Conservation (phyloP, 1,284 basidiomycete species). For the Entoloma clypeatum region DNA sequence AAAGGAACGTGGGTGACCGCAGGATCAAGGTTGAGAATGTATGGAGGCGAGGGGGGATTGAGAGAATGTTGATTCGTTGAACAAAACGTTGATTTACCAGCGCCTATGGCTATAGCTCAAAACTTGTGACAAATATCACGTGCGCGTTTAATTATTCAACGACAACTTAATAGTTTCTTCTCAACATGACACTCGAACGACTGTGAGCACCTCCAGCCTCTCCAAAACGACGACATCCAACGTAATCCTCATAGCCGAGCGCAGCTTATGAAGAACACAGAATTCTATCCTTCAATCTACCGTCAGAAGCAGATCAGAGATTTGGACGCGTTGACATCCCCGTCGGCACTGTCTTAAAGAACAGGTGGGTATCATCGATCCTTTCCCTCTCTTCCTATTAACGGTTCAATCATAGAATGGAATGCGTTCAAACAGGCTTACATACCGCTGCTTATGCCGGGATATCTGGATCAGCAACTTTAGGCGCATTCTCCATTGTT, state of each 20-base stretch:
- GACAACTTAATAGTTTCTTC: no score
- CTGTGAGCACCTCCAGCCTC: no score
- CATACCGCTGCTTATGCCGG: conserved; percentile 16
- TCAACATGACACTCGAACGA: no score
- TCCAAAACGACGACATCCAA: no score
- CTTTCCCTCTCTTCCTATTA: not conserved
- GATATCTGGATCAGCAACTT: conserved; percentile 17
- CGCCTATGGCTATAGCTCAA: no score
- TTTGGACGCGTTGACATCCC: conserved; percentile 13
- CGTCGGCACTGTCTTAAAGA: conserved; percentile 10
- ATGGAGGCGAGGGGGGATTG: conserved; percentile 70
- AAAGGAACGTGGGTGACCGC: conserved; percentile 90
- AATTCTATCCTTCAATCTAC: conserved; percentile 13
- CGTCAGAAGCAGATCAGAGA: conserved; percentile 11
- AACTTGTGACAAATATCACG: no score
- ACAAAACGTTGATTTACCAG: conserved; percentile 96
- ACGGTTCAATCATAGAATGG: conserved; percentile 6
- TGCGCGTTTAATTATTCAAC: no score
- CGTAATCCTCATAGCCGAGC: conserved; percentile 9
- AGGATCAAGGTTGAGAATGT: conserved; percentile 97
- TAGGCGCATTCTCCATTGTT: conserved; percentile 39
- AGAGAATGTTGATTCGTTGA: conserved; percentile 79
- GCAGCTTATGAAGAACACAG: conserved; percentile 10
- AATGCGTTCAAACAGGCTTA: conserved; percentile 8
- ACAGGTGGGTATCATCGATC: conserved; percentile 7